phyloP scores from a whole-genome alignment of 2,329 filamentous ascomycete species.

The Sporothrix pseudoabietina region DNA sequence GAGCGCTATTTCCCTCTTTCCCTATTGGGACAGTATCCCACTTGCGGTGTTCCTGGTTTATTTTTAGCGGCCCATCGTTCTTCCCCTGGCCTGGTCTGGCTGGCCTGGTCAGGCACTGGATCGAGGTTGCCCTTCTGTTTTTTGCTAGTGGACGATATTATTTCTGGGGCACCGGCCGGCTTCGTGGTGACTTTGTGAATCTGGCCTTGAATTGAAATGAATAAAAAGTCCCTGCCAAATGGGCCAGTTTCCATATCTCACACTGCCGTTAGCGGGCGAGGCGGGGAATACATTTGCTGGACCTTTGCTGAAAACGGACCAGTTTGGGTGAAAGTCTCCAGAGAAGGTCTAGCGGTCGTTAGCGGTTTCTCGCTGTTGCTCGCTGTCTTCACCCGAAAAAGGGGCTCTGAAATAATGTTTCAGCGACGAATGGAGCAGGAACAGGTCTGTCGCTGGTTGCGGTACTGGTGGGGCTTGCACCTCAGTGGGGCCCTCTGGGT shows the following conservation, averaged over 20 bases:
- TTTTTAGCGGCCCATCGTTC: slow-evolving; percentile 21
- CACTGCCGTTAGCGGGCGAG: slow-evolving; percentile 14
- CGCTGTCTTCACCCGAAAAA: not conserved
- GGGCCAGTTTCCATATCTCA: not conserved
- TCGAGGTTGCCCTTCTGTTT: not conserved
- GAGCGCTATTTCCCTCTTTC: slow-evolving; percentile 10
- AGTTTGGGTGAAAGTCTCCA: not conserved
- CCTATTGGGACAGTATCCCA: not conserved
- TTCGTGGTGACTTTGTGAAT: not conserved
- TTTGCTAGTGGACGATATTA: not conserved
- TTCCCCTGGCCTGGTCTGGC: not conserved
- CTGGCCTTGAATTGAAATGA: not conserved
- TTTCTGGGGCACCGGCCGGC: not conserved
- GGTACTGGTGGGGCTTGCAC: slow-evolving; percentile 20
- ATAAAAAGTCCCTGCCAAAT: not conserved
- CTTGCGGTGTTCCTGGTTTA: slow-evolving; percentile 21
- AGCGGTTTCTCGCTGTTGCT: not conserved
- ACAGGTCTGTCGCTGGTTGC: not conserved
- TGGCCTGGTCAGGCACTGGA: slow-evolving; percentile 7
- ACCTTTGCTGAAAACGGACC: slow-evolving; percentile 20
- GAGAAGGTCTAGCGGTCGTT: not conserved
- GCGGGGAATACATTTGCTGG: not conserved
- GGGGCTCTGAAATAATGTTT: slow-evolving; percentile 8
- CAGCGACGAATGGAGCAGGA: slow-evolving; percentile 25
- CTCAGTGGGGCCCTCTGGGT: not conserved